Evolutionary conservation across 1,139 yeast genomes (phyloP).

Genomic region (Hanseniaspora gamundiae): DNA sequence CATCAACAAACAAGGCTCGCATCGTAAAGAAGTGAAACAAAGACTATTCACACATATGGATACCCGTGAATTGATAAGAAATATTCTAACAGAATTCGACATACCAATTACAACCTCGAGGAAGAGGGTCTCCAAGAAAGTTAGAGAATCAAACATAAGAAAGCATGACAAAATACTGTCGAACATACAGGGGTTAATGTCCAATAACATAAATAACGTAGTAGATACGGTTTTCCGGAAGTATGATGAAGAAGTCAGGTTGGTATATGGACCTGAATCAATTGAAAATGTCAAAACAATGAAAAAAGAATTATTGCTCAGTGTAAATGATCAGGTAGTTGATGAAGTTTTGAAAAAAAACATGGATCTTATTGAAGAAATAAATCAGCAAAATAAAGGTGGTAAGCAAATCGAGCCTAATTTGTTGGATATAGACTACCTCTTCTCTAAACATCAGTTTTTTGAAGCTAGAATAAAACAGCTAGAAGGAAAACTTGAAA

Average conservation of each 20-base stretch:
- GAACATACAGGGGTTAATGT: not conserved
- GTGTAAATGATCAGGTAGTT: not conserved
- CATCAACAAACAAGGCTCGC: no score
- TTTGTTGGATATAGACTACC: not conserved
- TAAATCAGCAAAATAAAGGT: not conserved
- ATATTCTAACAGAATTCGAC: not conserved
- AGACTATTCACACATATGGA: no score
- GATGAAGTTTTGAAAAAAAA: not conserved
- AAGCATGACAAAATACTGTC: not conserved
- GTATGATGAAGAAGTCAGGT: not conserved
- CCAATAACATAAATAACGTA: not conserved
- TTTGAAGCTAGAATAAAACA: not conserved
- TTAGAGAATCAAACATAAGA: not conserved
- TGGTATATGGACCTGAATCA: not conserved
- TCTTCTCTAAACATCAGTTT: not conserved
- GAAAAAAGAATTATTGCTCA: not conserved
- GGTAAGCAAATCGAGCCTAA: not conserved
- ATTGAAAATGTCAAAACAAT: not conserved
- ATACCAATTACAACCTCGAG: not conserved
- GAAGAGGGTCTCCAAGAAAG: not conserved
- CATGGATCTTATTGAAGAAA: not conserved
- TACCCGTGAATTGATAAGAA: not conserved
- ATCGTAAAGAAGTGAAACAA: no score
- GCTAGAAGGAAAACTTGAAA: not conserved
- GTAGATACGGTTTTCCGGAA: not conserved